These are phyloP conservation scores for Talaromyces stipitatus DNA, from an alignment of 495 filamentous ascomycete genomes.

Conservation along the genomic window DNA sequence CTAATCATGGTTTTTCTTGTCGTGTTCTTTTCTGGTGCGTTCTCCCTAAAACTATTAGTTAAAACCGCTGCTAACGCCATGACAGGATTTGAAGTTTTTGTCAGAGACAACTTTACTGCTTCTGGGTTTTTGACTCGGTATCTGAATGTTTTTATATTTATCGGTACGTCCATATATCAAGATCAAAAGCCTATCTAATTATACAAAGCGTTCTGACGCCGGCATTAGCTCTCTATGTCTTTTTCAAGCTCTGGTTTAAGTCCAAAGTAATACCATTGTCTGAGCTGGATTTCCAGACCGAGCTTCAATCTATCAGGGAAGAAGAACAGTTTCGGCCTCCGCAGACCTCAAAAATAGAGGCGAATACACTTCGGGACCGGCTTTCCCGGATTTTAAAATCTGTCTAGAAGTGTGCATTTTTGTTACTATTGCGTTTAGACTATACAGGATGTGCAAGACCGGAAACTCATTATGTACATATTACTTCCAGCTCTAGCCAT, in stretches of 20 bases:
- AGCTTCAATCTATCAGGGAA: not conserved
- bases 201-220: not conserved
- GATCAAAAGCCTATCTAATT: not conserved
- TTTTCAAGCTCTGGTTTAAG: constrained; percentile 48
- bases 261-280: constrained; percentile 11
- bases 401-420: not conserved
- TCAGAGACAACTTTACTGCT: constrained; percentile 37
- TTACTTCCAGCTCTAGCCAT: too few species aligned
- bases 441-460: too few species aligned
- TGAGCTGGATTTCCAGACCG: not conserved
- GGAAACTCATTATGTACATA: too few species aligned
- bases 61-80: not conserved
- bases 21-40: constrained; percentile 62
- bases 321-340: not conserved
- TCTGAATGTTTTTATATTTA: constrained; percentile 53
- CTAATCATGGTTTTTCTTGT: constrained; percentile 58
- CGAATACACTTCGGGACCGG: not conserved
- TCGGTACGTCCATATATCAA: constrained; percentile 24
- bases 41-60: constrained; percentile 43
- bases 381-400: not conserved
- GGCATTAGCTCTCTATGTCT: constrained; percentile 25
- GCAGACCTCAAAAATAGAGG: not conserved
- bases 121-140: constrained; percentile 54
- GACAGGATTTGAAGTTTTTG: constrained; percentile 1
- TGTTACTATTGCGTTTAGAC: not conserved